Base-by-base conservation (phyloP, 768 basidiomycete species). In the Boletus edulis region DNA sequence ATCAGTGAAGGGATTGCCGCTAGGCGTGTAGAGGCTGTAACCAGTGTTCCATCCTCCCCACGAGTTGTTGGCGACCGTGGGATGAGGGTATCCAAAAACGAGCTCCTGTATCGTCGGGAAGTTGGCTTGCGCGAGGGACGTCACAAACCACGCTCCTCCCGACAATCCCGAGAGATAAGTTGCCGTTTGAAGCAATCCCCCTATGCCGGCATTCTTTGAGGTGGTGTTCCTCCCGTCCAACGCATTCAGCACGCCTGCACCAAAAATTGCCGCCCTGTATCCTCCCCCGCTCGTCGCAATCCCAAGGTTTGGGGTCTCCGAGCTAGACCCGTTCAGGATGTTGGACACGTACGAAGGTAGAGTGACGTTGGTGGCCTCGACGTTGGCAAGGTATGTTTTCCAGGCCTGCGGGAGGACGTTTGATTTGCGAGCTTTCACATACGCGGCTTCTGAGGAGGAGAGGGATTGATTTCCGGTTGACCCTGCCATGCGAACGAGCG, bases 211-310 rank as follows among this genome's bases (percentile, higher is more conserved):
- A 3, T 56, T 56, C 3, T 65, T 71, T 12, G 76, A 66, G 1
- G 81, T 73, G 3, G 64, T 32, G 49, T 82, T 83, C 29, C 80
- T 67, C 38, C 70, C 79, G 61, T 85, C 81, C 38, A 82, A 58
- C 1, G 76, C 73, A 17, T 71, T 72, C 46, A 79, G 58, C 18
- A 81, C 73, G 2, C 81, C 83, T 4, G 78, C 83, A 41, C 77
- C 78, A 51, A 77, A 79, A 11, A 81, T 70, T 5, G 81, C 79
- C 0, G 84, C 83, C 11, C 84, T 67, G 46, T 80, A 77, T 0
- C 81, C 79, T 7, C 84, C 84, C 11, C 84, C 84, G 27, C 78
- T 80, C 29, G 76, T 65, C 0, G 83, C 82, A 51, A 83, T 78
- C 0, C 75, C 80, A 6, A 81, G 59, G 17, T 58, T 72, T 9